A percentile compares a stretch with the other conserved stretches of the same genome.
These are phyloP conservation scores for Populus hybrid DNA, from an alignment of 441 rosid genomes.

Conservation along the genomic window DNA sequence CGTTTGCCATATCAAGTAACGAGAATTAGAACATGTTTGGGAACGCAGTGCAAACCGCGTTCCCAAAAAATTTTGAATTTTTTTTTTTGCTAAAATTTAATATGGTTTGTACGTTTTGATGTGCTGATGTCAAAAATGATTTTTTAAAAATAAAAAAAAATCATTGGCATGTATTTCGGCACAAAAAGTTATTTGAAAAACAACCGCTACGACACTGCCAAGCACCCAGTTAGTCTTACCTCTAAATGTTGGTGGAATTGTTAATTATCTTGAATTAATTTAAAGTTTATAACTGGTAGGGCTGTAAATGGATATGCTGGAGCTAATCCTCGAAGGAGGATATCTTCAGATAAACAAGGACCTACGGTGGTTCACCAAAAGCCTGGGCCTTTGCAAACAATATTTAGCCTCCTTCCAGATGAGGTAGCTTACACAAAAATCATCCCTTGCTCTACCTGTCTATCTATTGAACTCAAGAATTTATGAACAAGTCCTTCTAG, in stretches of 20 bases:
- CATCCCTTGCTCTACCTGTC: slow-evolving; percentile 5
- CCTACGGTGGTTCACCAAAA: slow-evolving; percentile 94
- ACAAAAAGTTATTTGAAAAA: too few species aligned
- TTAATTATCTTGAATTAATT: slow-evolving; percentile 14
- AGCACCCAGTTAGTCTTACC: neutral
- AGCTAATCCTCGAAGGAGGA: slow-evolving; percentile 66
- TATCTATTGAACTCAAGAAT: neutral
- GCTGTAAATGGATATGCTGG: slow-evolving; percentile 71
- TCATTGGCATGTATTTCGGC: too few species aligned
- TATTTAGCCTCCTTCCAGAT: slow-evolving; percentile 83
- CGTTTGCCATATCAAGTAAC: neutral
- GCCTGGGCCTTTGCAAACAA: slow-evolving; percentile 95
- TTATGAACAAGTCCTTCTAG: neutral
- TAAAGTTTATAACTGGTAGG: slow-evolving; percentile 34
- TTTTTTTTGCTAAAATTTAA: too few species aligned
- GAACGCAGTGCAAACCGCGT: too few species aligned
- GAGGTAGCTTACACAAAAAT: slow-evolving; percentile 52
- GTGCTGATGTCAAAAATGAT: too few species aligned
- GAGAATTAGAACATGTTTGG: neutral
- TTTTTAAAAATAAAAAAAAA: too few species aligned
- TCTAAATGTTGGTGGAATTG: neutral
- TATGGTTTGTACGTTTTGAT: too few species aligned
- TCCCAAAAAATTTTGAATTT: too few species aligned
- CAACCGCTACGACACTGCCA: too few species aligned
- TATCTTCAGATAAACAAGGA: slow-evolving; percentile 71